phyloP scores from a whole-genome alignment of 164 flowering plant species.

The Warburgia ugandensis region DNA sequence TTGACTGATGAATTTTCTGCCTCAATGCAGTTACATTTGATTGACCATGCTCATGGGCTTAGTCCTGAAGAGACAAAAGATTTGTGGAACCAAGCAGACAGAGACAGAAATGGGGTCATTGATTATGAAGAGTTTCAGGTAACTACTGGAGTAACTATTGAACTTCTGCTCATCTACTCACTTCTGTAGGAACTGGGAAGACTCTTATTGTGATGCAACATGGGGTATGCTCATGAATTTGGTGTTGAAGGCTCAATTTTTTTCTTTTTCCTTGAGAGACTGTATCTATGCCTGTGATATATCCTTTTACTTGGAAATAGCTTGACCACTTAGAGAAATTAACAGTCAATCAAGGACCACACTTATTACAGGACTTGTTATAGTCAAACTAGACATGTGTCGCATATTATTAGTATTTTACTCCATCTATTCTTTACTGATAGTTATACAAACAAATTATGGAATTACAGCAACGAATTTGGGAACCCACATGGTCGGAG shows the following conservation, averaged over 20 bases:
- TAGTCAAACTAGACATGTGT: background rate
- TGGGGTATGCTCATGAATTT: too few species aligned
- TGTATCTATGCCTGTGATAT: too few species aligned
- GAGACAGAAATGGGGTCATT: constrained; percentile 66
- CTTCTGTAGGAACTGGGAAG: background rate
- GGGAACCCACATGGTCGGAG: constrained; percentile 53
- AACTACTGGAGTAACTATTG: background rate
- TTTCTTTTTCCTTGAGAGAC: too few species aligned
- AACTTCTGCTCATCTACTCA: background rate
- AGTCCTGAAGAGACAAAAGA: constrained; percentile 57
- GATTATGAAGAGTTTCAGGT: constrained; percentile 85
- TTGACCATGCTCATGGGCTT: constrained; percentile 66
- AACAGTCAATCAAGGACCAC: too few species aligned
- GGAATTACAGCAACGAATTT: constrained; percentile 58
- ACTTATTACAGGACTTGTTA: too few species aligned
- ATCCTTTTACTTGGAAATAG: too few species aligned
- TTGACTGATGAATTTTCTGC: constrained; percentile 5
- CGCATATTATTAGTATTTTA: background rate
- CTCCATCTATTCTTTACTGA: background rate
- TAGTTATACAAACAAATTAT: background rate
- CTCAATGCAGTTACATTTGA: constrained; percentile 56
- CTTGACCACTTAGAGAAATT: too few species aligned
- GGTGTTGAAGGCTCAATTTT: too few species aligned
- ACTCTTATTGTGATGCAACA: background rate
- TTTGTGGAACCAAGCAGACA: constrained; percentile 81